Percentiles rank a stretch among this genome's conserved stretches.
These are phyloP conservation scores for Allium cepa DNA, from an alignment of 106 monocot species.

Conservation along the genomic window DNA sequence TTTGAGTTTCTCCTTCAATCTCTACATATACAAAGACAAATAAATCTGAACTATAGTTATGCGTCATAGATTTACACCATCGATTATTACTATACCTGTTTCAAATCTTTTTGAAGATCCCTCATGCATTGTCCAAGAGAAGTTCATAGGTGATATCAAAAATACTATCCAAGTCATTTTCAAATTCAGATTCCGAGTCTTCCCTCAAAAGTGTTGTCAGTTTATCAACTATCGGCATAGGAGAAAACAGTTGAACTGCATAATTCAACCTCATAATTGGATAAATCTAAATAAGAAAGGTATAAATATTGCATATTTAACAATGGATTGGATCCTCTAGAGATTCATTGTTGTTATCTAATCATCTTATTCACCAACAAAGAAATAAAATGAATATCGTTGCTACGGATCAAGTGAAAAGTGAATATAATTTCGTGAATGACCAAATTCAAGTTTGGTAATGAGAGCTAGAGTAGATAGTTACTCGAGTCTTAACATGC, in stretches of 20 bases:
- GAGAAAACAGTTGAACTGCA: slow-evolving; percentile 92
- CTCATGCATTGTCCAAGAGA: slow-evolving; percentile 61
- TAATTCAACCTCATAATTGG: not conserved
- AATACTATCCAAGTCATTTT: slow-evolving; percentile 62
- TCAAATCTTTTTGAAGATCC: slow-evolving; percentile 65
- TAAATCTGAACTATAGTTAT: not conserved
- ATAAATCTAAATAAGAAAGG: not conserved
- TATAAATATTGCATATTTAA: not conserved
- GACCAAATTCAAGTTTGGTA: too few relatives aligned
- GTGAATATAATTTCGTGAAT: too few relatives aligned
- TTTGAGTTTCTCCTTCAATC: slow-evolving; percentile 10
- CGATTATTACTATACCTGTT: slow-evolving; percentile 33
- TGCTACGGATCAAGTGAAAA: too few relatives aligned
- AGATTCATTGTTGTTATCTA: too few relatives aligned
- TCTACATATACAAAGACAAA: slow-evolving; percentile 32
- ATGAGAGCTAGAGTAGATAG: too few relatives aligned
- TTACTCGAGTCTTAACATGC: too few relatives aligned
- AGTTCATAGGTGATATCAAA: slow-evolving; percentile 62
- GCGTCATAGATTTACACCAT: not conserved
- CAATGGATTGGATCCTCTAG: too few relatives aligned
- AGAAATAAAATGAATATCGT: too few relatives aligned
- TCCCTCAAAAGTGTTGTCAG: slow-evolving; percentile 71
- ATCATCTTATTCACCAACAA: too few relatives aligned
- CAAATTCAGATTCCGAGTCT: slow-evolving; percentile 75
- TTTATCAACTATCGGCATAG: slow-evolving; percentile 88